phyloP scores from a whole-genome alignment of 2,329 filamentous ascomycete species.

The Diaporthe caulivora region DNA sequence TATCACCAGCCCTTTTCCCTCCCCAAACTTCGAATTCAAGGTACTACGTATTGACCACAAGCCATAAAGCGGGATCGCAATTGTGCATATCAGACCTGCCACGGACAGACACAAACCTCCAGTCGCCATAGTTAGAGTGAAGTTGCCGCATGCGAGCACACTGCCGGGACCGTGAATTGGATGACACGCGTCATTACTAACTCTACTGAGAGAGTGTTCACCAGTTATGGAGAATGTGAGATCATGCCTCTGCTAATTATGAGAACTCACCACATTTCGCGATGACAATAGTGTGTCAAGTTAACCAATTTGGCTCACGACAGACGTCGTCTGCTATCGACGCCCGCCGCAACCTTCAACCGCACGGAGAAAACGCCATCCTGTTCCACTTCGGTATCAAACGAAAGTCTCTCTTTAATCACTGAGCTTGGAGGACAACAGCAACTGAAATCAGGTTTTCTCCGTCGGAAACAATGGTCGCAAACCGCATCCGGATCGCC shows the following conservation, averaged over 20 bases:
- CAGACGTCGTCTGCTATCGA: slow-evolving; percentile 10
- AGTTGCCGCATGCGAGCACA: slow-evolving; percentile 15
- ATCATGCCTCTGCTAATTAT: neutral
- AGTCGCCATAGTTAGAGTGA: neutral
- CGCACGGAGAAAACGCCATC: slow-evolving; percentile 9
- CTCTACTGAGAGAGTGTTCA: neutral
- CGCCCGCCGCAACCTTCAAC: slow-evolving; percentile 8
- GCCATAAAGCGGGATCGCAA: neutral
- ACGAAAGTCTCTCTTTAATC: slow-evolving; percentile 10
- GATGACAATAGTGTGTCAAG: neutral
- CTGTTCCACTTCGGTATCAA: slow-evolving; percentile 7
- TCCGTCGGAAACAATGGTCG: neutral
- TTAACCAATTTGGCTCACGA: neutral
- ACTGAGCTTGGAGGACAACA: neutral
- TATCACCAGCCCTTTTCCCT: neutral
- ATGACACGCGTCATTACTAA: neutral
- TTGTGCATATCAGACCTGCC: neutral
- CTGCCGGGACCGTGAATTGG: neutral
- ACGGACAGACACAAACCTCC: neutral
- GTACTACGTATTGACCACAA: neutral
- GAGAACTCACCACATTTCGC: neutral
- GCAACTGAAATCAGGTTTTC: neutral
- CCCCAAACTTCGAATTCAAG: neutral
- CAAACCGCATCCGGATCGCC: neutral
- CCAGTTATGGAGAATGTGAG: slow-evolving; percentile 23